Conservation (phyloP, 306 rosid species). For the Psophocarpus tetragonolobus region DNA sequence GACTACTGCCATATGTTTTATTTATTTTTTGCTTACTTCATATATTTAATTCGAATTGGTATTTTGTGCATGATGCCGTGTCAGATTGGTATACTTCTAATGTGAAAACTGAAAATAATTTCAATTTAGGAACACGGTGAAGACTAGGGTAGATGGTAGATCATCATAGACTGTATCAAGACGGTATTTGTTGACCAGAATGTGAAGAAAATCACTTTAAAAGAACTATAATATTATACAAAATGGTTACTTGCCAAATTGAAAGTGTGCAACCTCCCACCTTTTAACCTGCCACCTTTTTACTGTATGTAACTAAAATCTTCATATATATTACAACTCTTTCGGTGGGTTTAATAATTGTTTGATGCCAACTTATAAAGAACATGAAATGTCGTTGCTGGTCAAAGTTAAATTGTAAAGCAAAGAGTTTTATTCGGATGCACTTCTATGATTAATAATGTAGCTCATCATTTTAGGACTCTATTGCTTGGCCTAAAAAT, state of each 20-base stretch:
- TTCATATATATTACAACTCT: background rate
- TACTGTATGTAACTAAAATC: background rate
- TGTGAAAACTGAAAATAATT: background rate
- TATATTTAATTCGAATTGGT: conserved; percentile 3
- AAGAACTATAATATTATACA: background rate
- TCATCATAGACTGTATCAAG: background rate
- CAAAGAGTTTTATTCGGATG: conserved; percentile 13
- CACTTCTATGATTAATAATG: conserved; percentile 13
- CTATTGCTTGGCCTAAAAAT: background rate
- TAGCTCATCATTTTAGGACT: conserved; percentile 8
- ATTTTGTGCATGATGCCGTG: conserved; percentile 30
- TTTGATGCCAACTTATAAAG: conserved; percentile 3
- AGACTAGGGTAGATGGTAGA: conserved; percentile 3
- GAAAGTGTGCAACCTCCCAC: background rate
- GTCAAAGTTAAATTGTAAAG: conserved; percentile 37
- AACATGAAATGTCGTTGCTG: conserved; percentile 27
- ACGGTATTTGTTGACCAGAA: conserved; percentile 28
- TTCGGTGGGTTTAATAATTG: background rate
- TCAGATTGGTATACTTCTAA: conserved; percentile 3
- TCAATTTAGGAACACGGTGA: conserved; percentile 1
- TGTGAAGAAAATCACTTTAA: background rate
- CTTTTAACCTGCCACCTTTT: conserved; percentile 9
- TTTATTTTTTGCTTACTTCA: background rate
- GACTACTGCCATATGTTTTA: background rate
- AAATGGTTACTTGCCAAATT: conserved; percentile 27